Evolutionary conservation across 208 protist genomes (phyloP).

Genomic region (Crithidia thermophila): DNA sequence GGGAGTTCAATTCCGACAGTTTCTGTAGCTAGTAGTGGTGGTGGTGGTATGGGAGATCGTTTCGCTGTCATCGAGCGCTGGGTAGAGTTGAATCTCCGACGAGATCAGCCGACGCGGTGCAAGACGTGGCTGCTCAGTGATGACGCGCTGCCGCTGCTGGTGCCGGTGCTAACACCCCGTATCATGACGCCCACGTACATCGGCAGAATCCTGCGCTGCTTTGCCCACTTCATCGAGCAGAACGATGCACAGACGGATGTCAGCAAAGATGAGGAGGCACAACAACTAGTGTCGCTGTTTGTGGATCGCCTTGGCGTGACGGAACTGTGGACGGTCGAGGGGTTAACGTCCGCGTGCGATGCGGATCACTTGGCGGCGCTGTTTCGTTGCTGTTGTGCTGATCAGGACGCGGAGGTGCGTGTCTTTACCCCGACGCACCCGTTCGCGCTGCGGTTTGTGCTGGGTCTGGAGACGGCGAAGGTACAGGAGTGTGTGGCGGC

Average conservation of each 20-base stretch:
- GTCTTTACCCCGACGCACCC: conserved; percentile 71
- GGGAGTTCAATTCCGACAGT: no score
- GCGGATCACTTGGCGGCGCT: conserved; percentile 53
- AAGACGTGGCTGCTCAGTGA: conserved; percentile 65
- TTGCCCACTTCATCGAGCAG: conserved; percentile 55
- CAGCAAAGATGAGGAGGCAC: no score
- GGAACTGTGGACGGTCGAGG: conserved; percentile 52
- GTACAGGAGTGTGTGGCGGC: conserved; percentile 51
- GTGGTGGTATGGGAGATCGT: conserved; percentile 2
- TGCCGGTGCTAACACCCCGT: conserved; percentile 51
- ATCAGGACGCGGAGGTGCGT: conserved; percentile 45
- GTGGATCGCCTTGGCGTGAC: conserved; percentile 54
- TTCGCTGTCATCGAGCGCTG: conserved; percentile 48
- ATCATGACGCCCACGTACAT: conserved; percentile 65
- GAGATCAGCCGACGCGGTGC: conserved; percentile 30
- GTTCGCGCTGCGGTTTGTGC: conserved; percentile 53
- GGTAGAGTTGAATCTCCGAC: conserved; percentile 68
- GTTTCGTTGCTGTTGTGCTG: conserved; percentile 62
- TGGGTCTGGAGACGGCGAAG: conserved; percentile 36
- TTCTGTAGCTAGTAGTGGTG: no score
- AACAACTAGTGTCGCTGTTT: conserved; percentile 43
- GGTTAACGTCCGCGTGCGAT: conserved; percentile 50
- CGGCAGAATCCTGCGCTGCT: conserved; percentile 59
- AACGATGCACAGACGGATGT: no score
- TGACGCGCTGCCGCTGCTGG: conserved; percentile 51